phyloP scores from a whole-genome alignment of 1,284 basidiomycete genomes.

The Sporisorium reilianum region DNA sequence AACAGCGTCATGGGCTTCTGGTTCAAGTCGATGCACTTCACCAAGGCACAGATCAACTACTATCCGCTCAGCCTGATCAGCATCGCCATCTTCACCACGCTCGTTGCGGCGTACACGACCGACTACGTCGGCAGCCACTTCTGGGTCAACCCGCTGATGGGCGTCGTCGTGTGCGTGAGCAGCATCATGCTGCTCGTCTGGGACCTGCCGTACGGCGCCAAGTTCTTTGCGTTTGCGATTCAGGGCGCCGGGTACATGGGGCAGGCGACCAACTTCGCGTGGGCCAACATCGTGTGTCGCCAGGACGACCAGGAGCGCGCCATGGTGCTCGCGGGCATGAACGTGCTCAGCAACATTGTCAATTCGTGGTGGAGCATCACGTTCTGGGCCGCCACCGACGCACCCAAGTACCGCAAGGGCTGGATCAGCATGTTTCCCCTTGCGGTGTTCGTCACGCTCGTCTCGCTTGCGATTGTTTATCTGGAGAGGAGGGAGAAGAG shows the following conservation, averaged over 20 bases:
- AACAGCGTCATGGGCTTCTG: conserved; percentile 83
- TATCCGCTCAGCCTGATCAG: conserved; percentile 48
- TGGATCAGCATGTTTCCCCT: conserved; percentile 59
- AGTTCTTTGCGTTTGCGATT: conserved; percentile 61
- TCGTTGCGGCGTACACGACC: conserved; percentile 42
- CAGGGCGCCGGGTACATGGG: conserved; percentile 61
- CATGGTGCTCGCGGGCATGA: conserved; percentile 57
- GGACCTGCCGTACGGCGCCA: conserved; percentile 54
- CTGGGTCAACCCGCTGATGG: conserved; percentile 54
- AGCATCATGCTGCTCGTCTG: conserved; percentile 51
- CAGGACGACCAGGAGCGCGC: conserved; percentile 64
- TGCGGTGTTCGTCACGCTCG: conserved; percentile 28
- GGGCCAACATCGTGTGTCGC: conserved; percentile 61
- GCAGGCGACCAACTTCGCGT: conserved; percentile 66
- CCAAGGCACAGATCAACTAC: conserved; percentile 45
- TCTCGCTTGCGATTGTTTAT: conserved; percentile 40
- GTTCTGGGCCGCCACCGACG: conserved; percentile 58
- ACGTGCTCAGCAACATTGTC: conserved; percentile 50
- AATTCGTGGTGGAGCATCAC: conserved; percentile 62
- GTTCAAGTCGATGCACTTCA: conserved; percentile 73
- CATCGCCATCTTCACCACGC: conserved; percentile 50
- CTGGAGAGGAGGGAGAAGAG: conserved; percentile 37
- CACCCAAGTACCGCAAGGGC: conserved; percentile 55
- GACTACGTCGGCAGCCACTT: conserved; percentile 39
- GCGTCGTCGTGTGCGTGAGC: conserved; percentile 33